These are phyloP conservation scores for Daldinia eschscholtzii DNA, from an alignment of 2,329 filamentous ascomycete genomes.

Conservation along the genomic window DNA sequence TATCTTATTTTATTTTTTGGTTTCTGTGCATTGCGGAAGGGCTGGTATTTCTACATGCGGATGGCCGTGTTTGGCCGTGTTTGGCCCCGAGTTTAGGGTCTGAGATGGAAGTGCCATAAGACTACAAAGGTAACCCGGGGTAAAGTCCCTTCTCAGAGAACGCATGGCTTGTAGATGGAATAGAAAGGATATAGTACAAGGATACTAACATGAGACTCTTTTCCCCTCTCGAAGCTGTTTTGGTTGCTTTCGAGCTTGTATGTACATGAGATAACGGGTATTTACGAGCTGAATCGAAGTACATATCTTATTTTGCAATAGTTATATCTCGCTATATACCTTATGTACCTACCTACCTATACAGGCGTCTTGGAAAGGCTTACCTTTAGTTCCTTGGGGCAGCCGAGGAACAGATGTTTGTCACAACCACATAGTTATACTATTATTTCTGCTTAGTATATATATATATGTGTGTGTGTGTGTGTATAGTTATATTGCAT, in stretches of 20 bases:
- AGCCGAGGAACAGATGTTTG: neutral
- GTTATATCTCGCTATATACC: neutral
- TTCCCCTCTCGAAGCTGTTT: slow-evolving; percentile 4
- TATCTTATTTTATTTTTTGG: slow-evolving; percentile 20
- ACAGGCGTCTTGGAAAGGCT: too few species aligned
- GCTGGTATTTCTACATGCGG: slow-evolving; percentile 21
- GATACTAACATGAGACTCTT: slow-evolving; percentile 21
- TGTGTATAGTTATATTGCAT: too few species aligned
- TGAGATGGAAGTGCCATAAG: slow-evolving; percentile 14
- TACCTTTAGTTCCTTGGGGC: too few species aligned
- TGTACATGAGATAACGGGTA: slow-evolving; percentile 36
- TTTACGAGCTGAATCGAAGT: slow-evolving; percentile 31
- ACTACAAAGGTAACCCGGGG: slow-evolving; percentile 21
- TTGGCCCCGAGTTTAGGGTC: slow-evolving; percentile 19
- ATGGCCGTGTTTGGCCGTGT: slow-evolving; percentile 19
- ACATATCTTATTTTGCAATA: slow-evolving; percentile 18
- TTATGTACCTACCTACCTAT: too few species aligned
- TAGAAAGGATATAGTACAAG: slow-evolving; percentile 34
- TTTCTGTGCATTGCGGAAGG: slow-evolving; percentile 18
- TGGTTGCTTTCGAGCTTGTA: neutral
- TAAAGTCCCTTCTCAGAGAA: slow-evolving; percentile 10
- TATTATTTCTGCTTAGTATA: too few species aligned
- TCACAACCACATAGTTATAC: neutral
- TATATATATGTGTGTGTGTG: neutral
- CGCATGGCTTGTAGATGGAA: slow-evolving; percentile 26